phyloP scores from a whole-genome alignment of 805 yeast species.

The Wickerhamiella brachini region DNA sequence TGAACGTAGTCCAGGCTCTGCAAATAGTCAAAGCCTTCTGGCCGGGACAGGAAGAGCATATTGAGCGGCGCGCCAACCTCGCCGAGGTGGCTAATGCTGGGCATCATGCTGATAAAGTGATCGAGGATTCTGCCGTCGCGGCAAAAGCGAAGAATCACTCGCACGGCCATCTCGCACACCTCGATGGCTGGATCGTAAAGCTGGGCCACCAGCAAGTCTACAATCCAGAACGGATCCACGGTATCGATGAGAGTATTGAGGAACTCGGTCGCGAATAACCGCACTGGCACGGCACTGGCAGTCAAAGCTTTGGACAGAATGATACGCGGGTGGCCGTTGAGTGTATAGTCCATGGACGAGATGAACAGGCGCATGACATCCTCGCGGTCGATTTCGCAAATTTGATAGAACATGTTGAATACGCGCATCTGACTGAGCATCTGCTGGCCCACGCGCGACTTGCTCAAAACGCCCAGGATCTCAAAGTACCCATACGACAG shows the following conservation, averaged over 20 bases:
- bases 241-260: slow-evolving; percentile 29
- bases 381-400: slow-evolving; percentile 23
- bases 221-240: slow-evolving; percentile 29
- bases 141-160: slow-evolving; percentile 39
- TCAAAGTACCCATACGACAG: slow-evolving; percentile 64
- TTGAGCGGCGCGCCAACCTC: slow-evolving; percentile 43
- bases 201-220: slow-evolving; percentile 46
- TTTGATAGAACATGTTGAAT: slow-evolving; percentile 63
- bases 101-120: slow-evolving; percentile 38
- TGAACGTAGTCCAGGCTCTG: slow-evolving; percentile 46
- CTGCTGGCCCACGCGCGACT: slow-evolving; percentile 45
- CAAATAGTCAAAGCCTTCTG: slow-evolving; percentile 57
- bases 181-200: slow-evolving; percentile 51
- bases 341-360: slow-evolving; percentile 44
- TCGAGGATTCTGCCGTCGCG: slow-evolving; percentile 33
- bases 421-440: slow-evolving; percentile 73
- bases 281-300: slow-evolving; percentile 37
- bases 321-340: slow-evolving; percentile 53
- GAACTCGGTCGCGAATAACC: slow-evolving; percentile 42
- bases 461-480: slow-evolving; percentile 60
- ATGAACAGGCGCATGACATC: slow-evolving; percentile 30
- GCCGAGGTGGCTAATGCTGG: slow-evolving; percentile 42
- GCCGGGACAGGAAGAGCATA: slow-evolving; percentile 47
- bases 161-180: slow-evolving; percentile 45
- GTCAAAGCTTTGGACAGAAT: slow-evolving; percentile 52